phyloP scores from a whole-genome alignment of 108 stramenopile genomes.

The Skeletonema costatum region DNA sequence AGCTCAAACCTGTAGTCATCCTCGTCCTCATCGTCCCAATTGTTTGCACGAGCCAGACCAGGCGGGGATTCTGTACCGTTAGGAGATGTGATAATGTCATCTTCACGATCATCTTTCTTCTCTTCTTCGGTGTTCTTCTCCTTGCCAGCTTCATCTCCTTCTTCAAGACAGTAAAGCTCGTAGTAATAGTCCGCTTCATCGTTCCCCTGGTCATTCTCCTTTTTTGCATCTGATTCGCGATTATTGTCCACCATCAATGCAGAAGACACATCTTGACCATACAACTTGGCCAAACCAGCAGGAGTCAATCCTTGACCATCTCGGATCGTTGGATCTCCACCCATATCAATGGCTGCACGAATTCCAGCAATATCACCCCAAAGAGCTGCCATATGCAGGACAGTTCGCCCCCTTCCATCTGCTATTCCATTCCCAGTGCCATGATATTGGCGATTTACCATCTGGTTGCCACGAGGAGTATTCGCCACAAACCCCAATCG shows the following conservation, averaged over 20 bases:
- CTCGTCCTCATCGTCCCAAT: slow-evolving; percentile 35
- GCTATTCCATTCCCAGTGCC: slow-evolving; percentile 2
- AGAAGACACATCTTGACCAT: slow-evolving; percentile 18
- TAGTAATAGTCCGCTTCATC: slow-evolving; percentile 40
- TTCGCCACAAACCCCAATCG: slow-evolving; percentile 11
- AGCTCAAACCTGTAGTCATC: slow-evolving; percentile 46
- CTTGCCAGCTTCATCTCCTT: slow-evolving; percentile 1
- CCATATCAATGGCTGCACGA: slow-evolving; percentile 30
- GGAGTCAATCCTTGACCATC: slow-evolving; percentile 33
- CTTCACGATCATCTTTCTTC: slow-evolving; percentile 3
- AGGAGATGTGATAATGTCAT: neutral
- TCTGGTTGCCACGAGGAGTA: slow-evolving; percentile 9
- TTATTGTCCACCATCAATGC: slow-evolving; percentile 4
- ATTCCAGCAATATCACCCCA: slow-evolving; percentile 44
- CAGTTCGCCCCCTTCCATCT: slow-evolving; percentile 28
- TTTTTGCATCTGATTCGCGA: neutral
- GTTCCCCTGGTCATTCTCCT: neutral
- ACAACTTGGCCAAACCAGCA: slow-evolving; percentile 16
- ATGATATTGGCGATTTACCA: slow-evolving; percentile 29
- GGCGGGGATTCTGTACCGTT: slow-evolving; percentile 13
- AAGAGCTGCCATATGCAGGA: slow-evolving; percentile 38
- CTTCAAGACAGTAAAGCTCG: slow-evolving; percentile 42
- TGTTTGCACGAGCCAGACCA: slow-evolving; percentile 19
- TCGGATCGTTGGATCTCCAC: slow-evolving; percentile 23
- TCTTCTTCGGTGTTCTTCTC: neutral